Percentiles rank a stretch among this genome's conserved stretches.
Conservation (phyloP, 306 rosid species). For the Psophocarpus tetragonolobus region DNA sequence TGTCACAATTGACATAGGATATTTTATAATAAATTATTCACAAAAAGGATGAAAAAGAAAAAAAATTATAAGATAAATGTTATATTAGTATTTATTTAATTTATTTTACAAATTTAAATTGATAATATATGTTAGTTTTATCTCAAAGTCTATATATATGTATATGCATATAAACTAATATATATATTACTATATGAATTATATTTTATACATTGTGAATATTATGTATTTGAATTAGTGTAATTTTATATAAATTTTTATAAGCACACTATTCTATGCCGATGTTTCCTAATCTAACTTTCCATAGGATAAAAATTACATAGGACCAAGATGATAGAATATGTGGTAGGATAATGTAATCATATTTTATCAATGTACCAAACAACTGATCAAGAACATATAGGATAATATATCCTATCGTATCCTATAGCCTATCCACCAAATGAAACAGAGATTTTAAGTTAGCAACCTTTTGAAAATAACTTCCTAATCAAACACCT, state of each 20-base stretch:
- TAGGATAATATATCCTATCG: not conserved
- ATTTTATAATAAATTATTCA: not conserved
- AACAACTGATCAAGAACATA: not conserved
- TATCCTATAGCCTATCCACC: not conserved
- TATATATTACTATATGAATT: too few relatives aligned
- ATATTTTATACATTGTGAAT: too few relatives aligned
- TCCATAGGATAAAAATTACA: not conserved
- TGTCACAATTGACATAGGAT: not conserved
- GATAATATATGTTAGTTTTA: not conserved
- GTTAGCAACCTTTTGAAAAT: not conserved
- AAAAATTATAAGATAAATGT: not conserved
- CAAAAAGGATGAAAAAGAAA: not conserved
- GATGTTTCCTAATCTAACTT: not conserved
- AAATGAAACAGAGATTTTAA: not conserved
- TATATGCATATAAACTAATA: not conserved
- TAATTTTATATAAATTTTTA: not conserved
- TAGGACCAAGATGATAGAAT: not conserved
- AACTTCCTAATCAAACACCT: not conserved
- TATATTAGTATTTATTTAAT: not conserved
- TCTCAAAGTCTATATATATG: not conserved
- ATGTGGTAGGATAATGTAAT: not conserved
- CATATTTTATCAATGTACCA: not conserved
- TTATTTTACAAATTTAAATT: not conserved
- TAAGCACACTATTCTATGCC: not conserved
- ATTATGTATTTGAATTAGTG: not conserved